A percentile compares a stretch with the other conserved stretches of the same genome.
Conservation (phyloP, 2,329 filamentous ascomycete genomes). For the Exophiala oligosperma region DNA sequence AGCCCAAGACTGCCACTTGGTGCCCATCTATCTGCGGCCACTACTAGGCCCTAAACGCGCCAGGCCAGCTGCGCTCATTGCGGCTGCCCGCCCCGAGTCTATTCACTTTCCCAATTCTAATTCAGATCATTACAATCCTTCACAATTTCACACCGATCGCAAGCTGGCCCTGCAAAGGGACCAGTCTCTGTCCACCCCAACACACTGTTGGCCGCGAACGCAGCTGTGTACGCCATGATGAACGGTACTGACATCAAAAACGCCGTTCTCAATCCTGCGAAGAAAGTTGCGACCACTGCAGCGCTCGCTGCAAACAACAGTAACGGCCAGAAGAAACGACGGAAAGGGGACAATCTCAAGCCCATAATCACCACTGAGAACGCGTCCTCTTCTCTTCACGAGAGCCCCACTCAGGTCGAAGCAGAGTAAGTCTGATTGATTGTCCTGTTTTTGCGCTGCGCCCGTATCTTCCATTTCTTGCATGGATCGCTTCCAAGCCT, state of each 20-base stretch:
- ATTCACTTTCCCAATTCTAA: conserved; percentile 15
- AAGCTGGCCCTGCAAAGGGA: conserved; percentile 31
- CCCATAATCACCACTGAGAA: conserved; percentile 66
- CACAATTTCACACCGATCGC: conserved; percentile 27
- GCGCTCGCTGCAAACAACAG: conserved; percentile 48
- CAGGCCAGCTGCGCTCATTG: conserved; percentile 16
- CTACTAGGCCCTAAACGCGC: neutral
- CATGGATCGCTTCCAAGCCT: neutral
- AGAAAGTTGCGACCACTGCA: conserved; percentile 58
- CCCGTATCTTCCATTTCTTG: conserved; percentile 5
- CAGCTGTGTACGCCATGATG: conserved; percentile 47
- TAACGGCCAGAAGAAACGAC: conserved; percentile 63
- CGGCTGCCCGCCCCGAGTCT: conserved; percentile 11
- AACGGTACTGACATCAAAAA: conserved; percentile 66
- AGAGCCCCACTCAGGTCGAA: conserved; percentile 42
- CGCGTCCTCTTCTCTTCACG: conserved; percentile 26
- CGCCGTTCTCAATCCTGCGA: conserved; percentile 65
- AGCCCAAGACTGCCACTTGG: neutral
- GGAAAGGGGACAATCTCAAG: conserved; percentile 64
- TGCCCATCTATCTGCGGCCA: neutral
- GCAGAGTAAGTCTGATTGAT: conserved; percentile 27
- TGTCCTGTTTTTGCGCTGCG: conserved; percentile 4
- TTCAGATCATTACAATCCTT: conserved; percentile 18
- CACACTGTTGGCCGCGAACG: conserved; percentile 27
- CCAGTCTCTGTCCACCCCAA: conserved; percentile 23